Percentiles rank a stretch among this genome's conserved stretches.
Conservation (phyloP, 1,139 yeast genomes). For the Lodderomyces pseudojiufengensis region DNA sequence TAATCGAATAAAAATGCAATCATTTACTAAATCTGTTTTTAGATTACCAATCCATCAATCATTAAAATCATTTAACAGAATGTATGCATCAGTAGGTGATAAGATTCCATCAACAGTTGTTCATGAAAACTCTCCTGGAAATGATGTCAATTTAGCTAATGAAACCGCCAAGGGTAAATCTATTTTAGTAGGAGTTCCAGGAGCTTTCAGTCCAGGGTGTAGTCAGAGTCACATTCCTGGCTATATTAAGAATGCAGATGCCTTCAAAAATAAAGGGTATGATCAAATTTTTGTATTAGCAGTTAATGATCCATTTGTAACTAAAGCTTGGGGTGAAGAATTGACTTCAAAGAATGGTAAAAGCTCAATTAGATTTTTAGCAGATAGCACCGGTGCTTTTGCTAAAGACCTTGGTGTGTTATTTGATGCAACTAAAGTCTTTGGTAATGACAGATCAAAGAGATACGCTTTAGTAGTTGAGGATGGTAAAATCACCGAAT, state of each 20-base stretch:
- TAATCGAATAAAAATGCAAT: conserved; percentile 6
- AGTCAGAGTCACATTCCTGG: conserved; percentile 79
- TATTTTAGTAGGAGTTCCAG: conserved; percentile 79
- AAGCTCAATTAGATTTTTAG: conserved; percentile 50
- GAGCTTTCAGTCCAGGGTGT: conserved; percentile 89
- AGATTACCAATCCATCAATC: conserved; percentile 6
- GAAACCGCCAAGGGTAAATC: conserved; percentile 52
- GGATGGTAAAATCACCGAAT: conserved; percentile 62
- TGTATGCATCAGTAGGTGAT: conserved; percentile 49
- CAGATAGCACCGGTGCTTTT: conserved; percentile 76
- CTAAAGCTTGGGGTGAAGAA: conserved; percentile 46
- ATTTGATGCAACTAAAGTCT: conserved; percentile 68
- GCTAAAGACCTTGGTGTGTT: conserved; percentile 59
- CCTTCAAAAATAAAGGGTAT: conserved; percentile 65
- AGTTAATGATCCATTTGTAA: conserved; percentile 84
- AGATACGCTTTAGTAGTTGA: conserved; percentile 76
- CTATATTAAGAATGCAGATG: conserved; percentile 48
- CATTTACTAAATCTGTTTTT: conserved; percentile 9
- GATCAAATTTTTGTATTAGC: conserved; percentile 60
- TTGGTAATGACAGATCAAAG: conserved; percentile 72
- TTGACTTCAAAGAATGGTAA: conserved; percentile 25
- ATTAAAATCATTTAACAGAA: conserved; percentile 12
- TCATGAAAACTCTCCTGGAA: conserved; percentile 67
- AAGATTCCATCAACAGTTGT: conserved; percentile 54
- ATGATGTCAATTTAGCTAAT: conserved; percentile 55